Percentiles rank a stretch among this genome's conserved stretches.
phyloP scores from a whole-genome alignment of 2,329 filamentous ascomycete species.

The Ramichloridium luteum region DNA sequence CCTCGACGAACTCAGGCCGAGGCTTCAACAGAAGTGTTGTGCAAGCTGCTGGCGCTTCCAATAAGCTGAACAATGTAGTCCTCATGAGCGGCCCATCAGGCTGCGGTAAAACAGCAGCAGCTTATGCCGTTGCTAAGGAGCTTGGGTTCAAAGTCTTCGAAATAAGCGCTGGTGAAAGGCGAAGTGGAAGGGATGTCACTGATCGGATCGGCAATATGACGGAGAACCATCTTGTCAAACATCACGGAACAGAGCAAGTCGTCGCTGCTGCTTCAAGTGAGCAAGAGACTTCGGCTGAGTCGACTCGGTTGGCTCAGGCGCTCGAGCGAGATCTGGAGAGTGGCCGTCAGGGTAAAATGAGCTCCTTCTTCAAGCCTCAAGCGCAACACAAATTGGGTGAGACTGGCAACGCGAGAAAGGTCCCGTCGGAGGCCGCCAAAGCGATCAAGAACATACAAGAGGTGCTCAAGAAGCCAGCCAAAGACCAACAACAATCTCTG shows the following conservation, averaged over 20 bases:
- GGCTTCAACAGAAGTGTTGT: constrained; percentile 26
- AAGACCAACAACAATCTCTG: constrained; percentile 74
- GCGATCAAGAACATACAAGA: constrained; percentile 16
- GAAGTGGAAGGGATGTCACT: constrained; percentile 78
- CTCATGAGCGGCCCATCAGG: constrained; percentile 80
- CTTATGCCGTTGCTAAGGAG: constrained; percentile 85
- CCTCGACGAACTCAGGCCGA: background rate
- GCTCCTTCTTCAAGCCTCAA: constrained; percentile 57
- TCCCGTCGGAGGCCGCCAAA: constrained; percentile 11
- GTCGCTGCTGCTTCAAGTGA: constrained; percentile 13
- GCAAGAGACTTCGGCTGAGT: constrained; percentile 23
- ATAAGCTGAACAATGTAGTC: constrained; percentile 59
- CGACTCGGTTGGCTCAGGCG: constrained; percentile 30
- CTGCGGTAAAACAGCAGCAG: constrained; percentile 83
- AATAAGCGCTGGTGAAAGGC: constrained; percentile 70
- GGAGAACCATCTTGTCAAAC: constrained; percentile 76
- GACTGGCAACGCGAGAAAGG: too few relatives aligned
- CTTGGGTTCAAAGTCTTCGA: constrained; percentile 91
- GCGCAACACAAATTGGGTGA: constrained; percentile 23
- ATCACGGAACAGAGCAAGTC: constrained; percentile 21
- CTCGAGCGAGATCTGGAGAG: constrained; percentile 49
- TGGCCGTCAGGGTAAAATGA: constrained; percentile 67
- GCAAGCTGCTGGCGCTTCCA: constrained; percentile 22
- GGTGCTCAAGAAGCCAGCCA: constrained; percentile 26
- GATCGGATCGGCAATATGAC: constrained; percentile 96